Base-by-base conservation (phyloP, 1,139 yeast species). In the Candida tropicalis region DNA sequence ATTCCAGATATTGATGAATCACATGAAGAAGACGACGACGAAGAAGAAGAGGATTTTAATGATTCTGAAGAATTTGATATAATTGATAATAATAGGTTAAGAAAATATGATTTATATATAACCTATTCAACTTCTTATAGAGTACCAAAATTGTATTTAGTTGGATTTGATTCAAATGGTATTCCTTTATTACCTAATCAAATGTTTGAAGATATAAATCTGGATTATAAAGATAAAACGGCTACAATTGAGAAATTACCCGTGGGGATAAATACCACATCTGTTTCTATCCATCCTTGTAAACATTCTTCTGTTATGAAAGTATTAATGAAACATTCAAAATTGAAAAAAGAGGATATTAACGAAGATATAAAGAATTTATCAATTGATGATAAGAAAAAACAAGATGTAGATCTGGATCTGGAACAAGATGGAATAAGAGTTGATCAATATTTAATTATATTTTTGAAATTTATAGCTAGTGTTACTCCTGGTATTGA, bases 401-500 rank as follows among this genome's bases (percentile, higher is more conserved):
- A 66, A 27, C 62, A 70, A 60, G 47, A 42, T 8, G 58, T 51
- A 8, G 52, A 62, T 34, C 59, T 65, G 9, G 73, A 67, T 23
- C 73, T 70, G 15, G 70, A 69, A 32, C 77, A 81, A 13, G 49
- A 46, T 4, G 71, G 66, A 0, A 74, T 93, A 10, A 74, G 97
- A 38, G 97, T 86, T 1, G 99, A 93, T 62, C 97, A 90, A 58
- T 93, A 93, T 60, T 69, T 93, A 54, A 76, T 93, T 32, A 85
- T 91, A 10, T 93, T 93, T 60, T 75, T 93, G 57, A 95, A 95
- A 65, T 93, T 93, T 57, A 91, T 93, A 44, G 88, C 98, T 11
- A 88, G 97, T 67, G 98, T 95, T 11, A 91, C 96, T 2, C 99
- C 99, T 0, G 97, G 97, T 10, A 90, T 93, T 44, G 97, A 91